phyloP scores from a whole-genome alignment of 495 filamentous ascomycete species.

The Halenospora varia region DNA sequence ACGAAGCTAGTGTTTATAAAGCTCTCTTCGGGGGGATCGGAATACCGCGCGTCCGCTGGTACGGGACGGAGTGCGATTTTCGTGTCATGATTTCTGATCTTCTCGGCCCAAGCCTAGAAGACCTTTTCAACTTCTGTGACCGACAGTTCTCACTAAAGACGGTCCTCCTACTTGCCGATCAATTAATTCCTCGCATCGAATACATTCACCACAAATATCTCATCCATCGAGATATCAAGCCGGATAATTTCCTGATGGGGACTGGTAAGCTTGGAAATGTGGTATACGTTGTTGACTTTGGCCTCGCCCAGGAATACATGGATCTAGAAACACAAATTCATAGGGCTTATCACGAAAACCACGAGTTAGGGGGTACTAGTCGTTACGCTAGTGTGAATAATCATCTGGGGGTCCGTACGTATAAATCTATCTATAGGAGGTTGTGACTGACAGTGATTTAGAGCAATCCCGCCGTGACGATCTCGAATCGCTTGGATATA shows the following conservation, averaged over 20 bases:
- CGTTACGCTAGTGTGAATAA: constrained; percentile 99
- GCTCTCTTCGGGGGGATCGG: constrained; percentile 97
- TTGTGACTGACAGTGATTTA: constrained; percentile 34
- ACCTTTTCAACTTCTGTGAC: constrained; percentile 99
- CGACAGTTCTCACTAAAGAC: constrained; percentile 99
- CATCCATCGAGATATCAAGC: constrained; percentile 99
- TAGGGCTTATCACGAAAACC: constrained; percentile 99
- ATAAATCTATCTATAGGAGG: not conserved
- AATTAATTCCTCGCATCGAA: constrained; percentile 98
- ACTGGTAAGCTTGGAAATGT: constrained; percentile 99
- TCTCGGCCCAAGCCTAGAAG: constrained; percentile 94
- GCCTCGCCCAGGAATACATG: constrained; percentile 98
- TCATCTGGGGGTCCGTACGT: constrained; percentile 86
- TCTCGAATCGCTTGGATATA: constrained; percentile 99
- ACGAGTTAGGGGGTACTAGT: constrained; percentile 98
- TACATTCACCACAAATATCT: constrained; percentile 99
- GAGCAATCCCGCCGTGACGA: constrained; percentile 99
- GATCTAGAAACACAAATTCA: constrained; percentile 99
- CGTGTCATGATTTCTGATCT: constrained; percentile 99
- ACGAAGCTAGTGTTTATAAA: constrained; percentile 99
- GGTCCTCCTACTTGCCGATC: constrained; percentile 92
- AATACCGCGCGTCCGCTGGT: constrained; percentile 99
- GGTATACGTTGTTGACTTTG: constrained; percentile 99
- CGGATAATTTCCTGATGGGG: constrained; percentile 99
- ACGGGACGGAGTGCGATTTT: constrained; percentile 99